Conservation (phyloP, 2,329 filamentous ascomycete species). For the Hypocreales sp. region DNA sequence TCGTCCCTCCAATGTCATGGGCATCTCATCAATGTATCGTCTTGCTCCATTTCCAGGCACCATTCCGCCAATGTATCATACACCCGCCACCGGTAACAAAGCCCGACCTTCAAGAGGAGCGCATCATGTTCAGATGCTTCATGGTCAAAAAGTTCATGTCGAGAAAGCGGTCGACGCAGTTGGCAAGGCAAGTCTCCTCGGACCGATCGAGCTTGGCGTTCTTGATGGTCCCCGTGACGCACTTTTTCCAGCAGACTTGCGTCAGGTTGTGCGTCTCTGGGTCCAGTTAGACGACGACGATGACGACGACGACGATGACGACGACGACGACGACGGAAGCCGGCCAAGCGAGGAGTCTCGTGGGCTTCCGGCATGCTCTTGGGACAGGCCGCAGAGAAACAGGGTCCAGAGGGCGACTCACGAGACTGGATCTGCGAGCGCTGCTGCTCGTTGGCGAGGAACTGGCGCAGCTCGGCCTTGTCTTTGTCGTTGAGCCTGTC, state of each 20-base stretch:
- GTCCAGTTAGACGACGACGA: not conserved
- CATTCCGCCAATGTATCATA: slow-evolving; percentile 1
- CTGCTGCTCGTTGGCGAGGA: slow-evolving; percentile 71
- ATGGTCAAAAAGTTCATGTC: slow-evolving; percentile 78
- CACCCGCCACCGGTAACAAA: too few species aligned
- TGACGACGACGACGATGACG: too few species aligned
- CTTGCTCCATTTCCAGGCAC: too few species aligned
- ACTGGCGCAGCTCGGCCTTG: slow-evolving; percentile 76
- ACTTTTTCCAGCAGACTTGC: slow-evolving; percentile 90
- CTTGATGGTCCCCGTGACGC: slow-evolving; percentile 61
- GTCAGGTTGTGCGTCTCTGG: slow-evolving; percentile 39
- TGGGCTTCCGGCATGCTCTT: too few species aligned
- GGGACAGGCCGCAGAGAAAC: too few species aligned
- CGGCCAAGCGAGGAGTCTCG: too few species aligned
- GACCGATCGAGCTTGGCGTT: slow-evolving; percentile 54
- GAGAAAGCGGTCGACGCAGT: slow-evolving; percentile 89
- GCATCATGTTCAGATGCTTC: slow-evolving; percentile 59
- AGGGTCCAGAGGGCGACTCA: slow-evolving; percentile 31
- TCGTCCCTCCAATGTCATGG: too few species aligned
- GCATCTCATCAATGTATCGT: too few species aligned
- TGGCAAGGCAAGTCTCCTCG: slow-evolving; percentile 75
- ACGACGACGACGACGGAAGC: too few species aligned
- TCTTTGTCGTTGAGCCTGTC: slow-evolving; percentile 65
- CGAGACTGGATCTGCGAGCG: slow-evolving; percentile 53
- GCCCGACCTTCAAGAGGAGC: slow-evolving; percentile 10